A percentile compares a stretch with the other conserved stretches of the same genome.
phyloP scores from a whole-genome alignment of 768 basidiomycete genomes.

The Collybia sp. region DNA sequence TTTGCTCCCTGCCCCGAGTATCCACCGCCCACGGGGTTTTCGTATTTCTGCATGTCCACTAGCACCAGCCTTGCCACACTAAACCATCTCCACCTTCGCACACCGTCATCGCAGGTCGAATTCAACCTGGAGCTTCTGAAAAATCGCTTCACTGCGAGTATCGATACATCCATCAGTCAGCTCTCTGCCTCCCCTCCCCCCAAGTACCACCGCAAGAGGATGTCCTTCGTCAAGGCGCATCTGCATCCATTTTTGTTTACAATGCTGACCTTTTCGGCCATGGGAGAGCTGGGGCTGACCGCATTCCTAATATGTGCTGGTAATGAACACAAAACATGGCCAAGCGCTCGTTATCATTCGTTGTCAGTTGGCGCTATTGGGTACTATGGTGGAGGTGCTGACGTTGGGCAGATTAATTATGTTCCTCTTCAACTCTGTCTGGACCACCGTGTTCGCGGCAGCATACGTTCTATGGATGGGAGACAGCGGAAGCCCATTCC shows the following conservation, averaged over 20 bases:
- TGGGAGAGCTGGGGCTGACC: constrained; percentile 72
- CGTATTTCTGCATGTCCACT: no score
- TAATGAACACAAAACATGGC: constrained; percentile 58
- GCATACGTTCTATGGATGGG: constrained; percentile 71
- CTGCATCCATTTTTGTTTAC: constrained; percentile 61
- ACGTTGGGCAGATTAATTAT: constrained; percentile 41
- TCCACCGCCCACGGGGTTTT: no score
- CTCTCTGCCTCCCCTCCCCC: no score
- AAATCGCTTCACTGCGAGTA: no score
- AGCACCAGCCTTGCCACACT: no score
- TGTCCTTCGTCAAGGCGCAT: constrained; percentile 42
- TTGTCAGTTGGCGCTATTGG: constrained; percentile 36
- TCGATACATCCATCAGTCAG: no score
- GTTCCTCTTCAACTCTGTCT: constrained; percentile 60
- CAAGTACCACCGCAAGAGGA: constrained; percentile 9
- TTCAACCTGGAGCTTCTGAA: no score
- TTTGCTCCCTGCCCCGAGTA: no score
- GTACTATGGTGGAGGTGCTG: background rate
- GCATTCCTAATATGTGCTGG: constrained; percentile 70
- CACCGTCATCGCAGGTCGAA: no score
- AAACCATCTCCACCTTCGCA: no score
- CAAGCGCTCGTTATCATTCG: constrained; percentile 57
- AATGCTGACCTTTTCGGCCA: constrained; percentile 60
- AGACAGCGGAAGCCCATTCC: constrained; percentile 57
- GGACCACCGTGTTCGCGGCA: constrained; percentile 70